phyloP scores from a whole-genome alignment of 768 basidiomycete genomes.

The Ramaria sp. region DNA sequence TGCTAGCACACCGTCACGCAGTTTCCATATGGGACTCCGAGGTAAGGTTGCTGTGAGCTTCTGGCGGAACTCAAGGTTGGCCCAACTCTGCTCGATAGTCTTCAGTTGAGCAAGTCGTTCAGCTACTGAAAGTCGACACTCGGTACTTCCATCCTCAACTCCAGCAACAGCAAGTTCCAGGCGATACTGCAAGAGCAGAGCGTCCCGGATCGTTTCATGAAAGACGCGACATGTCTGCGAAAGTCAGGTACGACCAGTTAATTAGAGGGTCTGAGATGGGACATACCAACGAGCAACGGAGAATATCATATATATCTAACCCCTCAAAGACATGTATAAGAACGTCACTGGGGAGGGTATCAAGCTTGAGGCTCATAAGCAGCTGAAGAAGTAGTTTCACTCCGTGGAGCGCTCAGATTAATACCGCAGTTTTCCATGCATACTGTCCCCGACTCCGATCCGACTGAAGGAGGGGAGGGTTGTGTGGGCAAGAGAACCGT shows the following conservation, averaged over 20 bases:
- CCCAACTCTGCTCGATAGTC: background rate
- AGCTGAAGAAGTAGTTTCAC: no score
- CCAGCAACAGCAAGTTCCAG: background rate
- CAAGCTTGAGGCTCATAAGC: no score
- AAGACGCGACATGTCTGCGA: background rate
- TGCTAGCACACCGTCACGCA: conserved; percentile 47
- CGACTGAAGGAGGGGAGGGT: no score
- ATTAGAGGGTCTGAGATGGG: background rate
- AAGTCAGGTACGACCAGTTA: background rate
- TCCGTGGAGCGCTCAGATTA: no score
- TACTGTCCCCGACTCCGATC: no score
- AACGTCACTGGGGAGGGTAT: background rate
- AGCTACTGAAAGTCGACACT: no score
- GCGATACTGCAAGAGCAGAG: background rate
- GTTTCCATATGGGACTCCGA: conserved; percentile 38
- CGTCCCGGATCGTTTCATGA: no score
- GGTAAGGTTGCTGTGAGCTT: background rate
- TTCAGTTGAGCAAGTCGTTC: background rate
- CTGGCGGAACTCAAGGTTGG: background rate
- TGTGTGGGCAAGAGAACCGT: no score
- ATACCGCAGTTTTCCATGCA: no score
- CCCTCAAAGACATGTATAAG: background rate
- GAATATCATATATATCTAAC: background rate
- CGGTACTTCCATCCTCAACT: background rate
- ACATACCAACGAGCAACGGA: conserved; percentile 2